Conservation (phyloP, 306 rosid genomes). For the Purshia tridentata region DNA sequence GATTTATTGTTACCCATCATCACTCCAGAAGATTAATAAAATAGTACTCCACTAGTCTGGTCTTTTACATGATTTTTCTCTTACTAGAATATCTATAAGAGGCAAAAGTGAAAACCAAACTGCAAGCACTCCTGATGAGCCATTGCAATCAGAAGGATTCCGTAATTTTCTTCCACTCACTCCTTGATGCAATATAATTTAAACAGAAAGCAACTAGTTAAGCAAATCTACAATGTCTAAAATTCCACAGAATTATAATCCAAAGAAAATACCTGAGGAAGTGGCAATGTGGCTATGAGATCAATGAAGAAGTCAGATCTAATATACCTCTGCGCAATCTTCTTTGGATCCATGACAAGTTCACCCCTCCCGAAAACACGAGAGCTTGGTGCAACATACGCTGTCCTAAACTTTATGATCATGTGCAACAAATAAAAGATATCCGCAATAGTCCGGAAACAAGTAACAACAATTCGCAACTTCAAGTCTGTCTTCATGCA, state of each 20-base stretch:
- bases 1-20: neutral
- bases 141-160: neutral
- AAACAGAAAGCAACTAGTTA: slow-evolving; percentile 21
- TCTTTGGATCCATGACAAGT: slow-evolving; percentile 92
- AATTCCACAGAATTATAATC: slow-evolving; percentile 1
- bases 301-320: slow-evolving; percentile 95
- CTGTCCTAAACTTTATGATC: slow-evolving; percentile 89
- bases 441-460: slow-evolving; percentile 84
- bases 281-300: slow-evolving; percentile 86
- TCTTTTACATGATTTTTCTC: neutral
- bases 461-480: slow-evolving; percentile 73
- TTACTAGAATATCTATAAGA: neutral
- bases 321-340: slow-evolving; percentile 76
- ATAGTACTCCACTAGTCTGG: neutral
- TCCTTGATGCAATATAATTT: neutral
- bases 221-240: slow-evolving; percentile 12
- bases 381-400: slow-evolving; percentile 88
- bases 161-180: slow-evolving; percentile 3
- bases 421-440: slow-evolving; percentile 77
- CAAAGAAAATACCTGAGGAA: slow-evolving; percentile 73
- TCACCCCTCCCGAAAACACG: slow-evolving; percentile 98
- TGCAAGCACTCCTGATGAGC: neutral
- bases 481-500: slow-evolving; percentile 74
- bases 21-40: neutral
- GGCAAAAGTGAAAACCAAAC: neutral